phyloP scores from a whole-genome alignment of 75 land plant genomes.

The Cupressus sempervirens region DNA sequence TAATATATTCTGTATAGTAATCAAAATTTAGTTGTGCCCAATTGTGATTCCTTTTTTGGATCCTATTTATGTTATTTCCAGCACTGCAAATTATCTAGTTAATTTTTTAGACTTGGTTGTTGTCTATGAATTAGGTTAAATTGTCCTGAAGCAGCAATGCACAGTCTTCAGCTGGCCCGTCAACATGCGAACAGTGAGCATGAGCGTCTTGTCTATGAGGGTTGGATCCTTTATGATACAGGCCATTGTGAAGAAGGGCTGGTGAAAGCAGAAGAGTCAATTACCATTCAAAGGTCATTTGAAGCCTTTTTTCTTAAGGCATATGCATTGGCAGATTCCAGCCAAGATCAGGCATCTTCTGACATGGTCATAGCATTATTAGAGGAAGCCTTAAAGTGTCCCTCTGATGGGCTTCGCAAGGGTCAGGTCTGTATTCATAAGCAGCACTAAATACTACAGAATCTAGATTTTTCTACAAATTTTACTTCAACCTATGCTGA shows the following conservation, averaged over 20 bases:
- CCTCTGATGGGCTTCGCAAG: conserved; percentile 94
- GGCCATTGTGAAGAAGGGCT: conserved; percentile 95
- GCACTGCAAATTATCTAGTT: conserved; percentile 4
- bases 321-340: conserved; percentile 95
- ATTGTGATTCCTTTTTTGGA: not conserved
- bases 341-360: conserved; percentile 72
- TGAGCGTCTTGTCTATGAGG: conserved; percentile 93
- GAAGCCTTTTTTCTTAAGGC: conserved; percentile 97
- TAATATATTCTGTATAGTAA: not conserved
- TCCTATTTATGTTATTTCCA: not conserved
- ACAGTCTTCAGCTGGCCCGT: conserved; percentile 84
- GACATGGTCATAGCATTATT: conserved; percentile 68
- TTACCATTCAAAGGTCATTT: conserved; percentile 76
- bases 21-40: not conserved
- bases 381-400: conserved; percentile 92
- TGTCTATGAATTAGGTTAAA: conserved; percentile 55
- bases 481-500: not conserved
- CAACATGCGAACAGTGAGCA: conserved; percentile 76
- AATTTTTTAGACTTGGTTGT: not conserved
- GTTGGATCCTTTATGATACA: conserved; percentile 96
- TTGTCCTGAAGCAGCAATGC: conserved; percentile 97
- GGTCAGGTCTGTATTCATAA: conserved; percentile 75
- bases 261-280: conserved; percentile 86
- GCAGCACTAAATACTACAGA: not conserved
- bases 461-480: not conserved